A percentile compares a stretch with the other conserved stretches of the same genome.
Conservation (phyloP, 495 filamentous ascomycete species). For the Annulohypoxylon nitens region DNA sequence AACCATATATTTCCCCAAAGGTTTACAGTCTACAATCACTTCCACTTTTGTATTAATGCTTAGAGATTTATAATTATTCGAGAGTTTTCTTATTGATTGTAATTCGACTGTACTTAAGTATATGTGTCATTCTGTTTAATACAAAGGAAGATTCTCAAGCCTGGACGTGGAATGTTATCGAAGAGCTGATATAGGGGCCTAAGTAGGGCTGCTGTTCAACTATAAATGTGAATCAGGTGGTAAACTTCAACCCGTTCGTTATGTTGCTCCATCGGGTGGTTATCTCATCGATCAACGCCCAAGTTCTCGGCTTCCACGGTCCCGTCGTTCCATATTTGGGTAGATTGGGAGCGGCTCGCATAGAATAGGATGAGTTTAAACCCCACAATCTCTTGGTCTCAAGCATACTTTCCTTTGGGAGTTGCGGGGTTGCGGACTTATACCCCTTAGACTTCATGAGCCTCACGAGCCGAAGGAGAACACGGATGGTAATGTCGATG, state of each 20-base stretch:
- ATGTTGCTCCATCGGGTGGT: slow-evolving; percentile 32
- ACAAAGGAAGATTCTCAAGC: too few species aligned
- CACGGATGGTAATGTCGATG: slow-evolving; percentile 65
- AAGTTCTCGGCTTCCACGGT: slow-evolving; percentile 27
- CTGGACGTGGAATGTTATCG: too few species aligned
- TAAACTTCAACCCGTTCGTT: slow-evolving; percentile 23
- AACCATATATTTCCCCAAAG: too few species aligned
- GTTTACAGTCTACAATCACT: too few species aligned
- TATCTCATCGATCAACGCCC: slow-evolving; percentile 17
- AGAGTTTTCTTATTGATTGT: too few species aligned
- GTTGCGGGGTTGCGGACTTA: slow-evolving; percentile 3
- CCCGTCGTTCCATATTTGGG: slow-evolving; percentile 32
- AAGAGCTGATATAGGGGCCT: too few species aligned
- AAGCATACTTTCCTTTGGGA: slow-evolving; percentile 3
- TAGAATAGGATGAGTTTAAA: slow-evolving; percentile 22
- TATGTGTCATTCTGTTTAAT: too few species aligned
- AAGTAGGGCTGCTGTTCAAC: background rate
- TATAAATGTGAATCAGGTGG: background rate
- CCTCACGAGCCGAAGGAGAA: slow-evolving; percentile 55
- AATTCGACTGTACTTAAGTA: too few species aligned
- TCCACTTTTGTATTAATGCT: too few species aligned
- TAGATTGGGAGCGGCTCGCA: background rate
- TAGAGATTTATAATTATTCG: too few species aligned
- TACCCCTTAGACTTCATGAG: slow-evolving; percentile 20
- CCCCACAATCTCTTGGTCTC: slow-evolving; percentile 17